A percentile compares a stretch with the other conserved stretches of the same genome.
Evolutionary conservation across 1,284 basidiomycete species (phyloP).

Genomic region (Cutaneotrichosporon cyanovorans): DNA sequence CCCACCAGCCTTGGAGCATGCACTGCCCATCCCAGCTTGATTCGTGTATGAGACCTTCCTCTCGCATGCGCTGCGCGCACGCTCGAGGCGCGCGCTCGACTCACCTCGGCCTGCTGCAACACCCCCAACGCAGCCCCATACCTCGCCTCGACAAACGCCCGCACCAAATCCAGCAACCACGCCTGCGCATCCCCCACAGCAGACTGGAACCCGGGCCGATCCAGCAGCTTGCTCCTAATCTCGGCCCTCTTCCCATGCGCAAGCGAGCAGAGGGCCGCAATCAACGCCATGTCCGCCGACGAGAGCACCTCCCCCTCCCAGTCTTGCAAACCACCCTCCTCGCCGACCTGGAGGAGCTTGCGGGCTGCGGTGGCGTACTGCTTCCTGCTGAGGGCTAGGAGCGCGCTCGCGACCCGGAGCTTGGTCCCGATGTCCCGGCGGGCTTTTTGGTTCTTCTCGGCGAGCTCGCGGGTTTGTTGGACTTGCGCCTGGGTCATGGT

Average conservation of each 20-base stretch:
- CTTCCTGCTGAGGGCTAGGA: conserved; percentile 21
- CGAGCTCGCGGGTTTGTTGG: conserved; percentile 23
- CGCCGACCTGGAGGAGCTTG: conserved; percentile 27
- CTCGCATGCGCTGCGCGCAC: no score
- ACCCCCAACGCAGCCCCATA: conserved; percentile 30
- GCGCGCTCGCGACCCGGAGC: conserved; percentile 27
- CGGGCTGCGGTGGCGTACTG: conserved; percentile 26
- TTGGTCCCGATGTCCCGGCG: conserved; percentile 24
- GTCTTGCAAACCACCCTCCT: conserved; percentile 35
- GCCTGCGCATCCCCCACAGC: conserved; percentile 28
- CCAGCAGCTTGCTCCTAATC: conserved; percentile 27
- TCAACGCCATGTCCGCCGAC: conserved; percentile 28
- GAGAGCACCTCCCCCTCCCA: conserved; percentile 39
- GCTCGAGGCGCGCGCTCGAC: conserved; percentile 1
- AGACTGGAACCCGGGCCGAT: conserved; percentile 27
- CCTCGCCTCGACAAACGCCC: conserved; percentile 32
- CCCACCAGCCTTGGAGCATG: no score
- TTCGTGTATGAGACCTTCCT: no score
- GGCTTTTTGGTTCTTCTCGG: conserved; percentile 16
- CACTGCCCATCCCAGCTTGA: no score
- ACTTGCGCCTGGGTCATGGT: conserved; percentile 34
- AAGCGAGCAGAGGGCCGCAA: conserved; percentile 29
- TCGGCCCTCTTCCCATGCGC: conserved; percentile 24
- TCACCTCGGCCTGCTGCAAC: conserved; percentile 25
- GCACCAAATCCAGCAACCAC: conserved; percentile 34